Base-by-base conservation (phyloP, 305 asterid genomes). In the Solanum hybrid region DNA sequence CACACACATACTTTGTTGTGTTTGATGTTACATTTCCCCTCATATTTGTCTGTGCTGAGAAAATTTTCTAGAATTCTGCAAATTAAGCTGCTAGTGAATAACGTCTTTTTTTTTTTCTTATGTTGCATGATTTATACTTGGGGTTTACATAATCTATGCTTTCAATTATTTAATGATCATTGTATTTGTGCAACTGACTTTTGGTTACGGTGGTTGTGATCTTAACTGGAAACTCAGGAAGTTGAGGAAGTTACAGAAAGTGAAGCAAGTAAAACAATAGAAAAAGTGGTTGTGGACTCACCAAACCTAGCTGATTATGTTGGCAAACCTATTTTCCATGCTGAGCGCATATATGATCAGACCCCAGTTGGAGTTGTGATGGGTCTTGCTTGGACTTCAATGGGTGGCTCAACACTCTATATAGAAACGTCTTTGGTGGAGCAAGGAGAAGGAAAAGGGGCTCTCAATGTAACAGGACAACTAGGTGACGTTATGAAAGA, bases 321-420 rank as follows among this genome's bases (percentile, higher is more conserved):
- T 5, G 99, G 99, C 86, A 97, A 97, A 93, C 99, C 99, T 16
- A 98, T 97, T 74, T 97, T 96, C 92, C 99, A 96, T 67, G 98
- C 98, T 26, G 99, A 97, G 90, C 98, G 98, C 82, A 94, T 96
- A 91, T 96, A 95, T 18, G 98, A 95, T 69, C 96, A 92, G 81
- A 96, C 99, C 16, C 99, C 99, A 16, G 91, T 95, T 18, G 99
- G 99, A 81, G 99, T 96, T 13, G 99, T 96, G 29, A 97, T 97
- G 99, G 99, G 99, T 88, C 98, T 97, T 89, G 99, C 99, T 78
- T 97, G 99, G 99, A 97, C 99, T 2, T 92, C 99, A 89, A 97
- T 97, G 99, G 99, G 99, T 74, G 99, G 99, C 33, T 97, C 99
- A 18, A 97, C 99, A 2, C 95, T 97, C 78, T 97, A 97, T 91